phyloP scores from a whole-genome alignment of 2,329 filamentous ascomycete genomes.

The Epicoccum nigrum region DNA sequence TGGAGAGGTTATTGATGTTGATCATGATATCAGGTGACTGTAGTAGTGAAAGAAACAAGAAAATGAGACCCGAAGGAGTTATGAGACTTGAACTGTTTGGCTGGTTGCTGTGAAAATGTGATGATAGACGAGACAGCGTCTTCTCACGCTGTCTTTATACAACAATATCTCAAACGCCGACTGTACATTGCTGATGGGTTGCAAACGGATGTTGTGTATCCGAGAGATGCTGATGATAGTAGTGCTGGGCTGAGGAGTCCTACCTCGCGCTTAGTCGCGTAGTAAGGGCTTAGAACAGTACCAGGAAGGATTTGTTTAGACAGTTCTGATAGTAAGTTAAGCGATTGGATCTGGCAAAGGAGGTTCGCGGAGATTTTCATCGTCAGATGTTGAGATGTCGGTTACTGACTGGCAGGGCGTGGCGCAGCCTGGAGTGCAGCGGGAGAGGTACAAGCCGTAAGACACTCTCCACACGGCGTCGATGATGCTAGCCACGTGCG shows the following conservation, averaged over 20 bases:
- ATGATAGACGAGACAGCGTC: slow-evolving; percentile 18
- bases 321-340: slow-evolving; percentile 15
- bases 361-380: neutral
- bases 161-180: neutral
- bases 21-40: slow-evolving; percentile 41
- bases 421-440: slow-evolving; percentile 13
- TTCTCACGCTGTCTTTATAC: slow-evolving; percentile 36
- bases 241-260: slow-evolving; percentile 18
- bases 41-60: slow-evolving; percentile 18
- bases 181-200: neutral
- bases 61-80: slow-evolving; percentile 12
- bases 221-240: slow-evolving; percentile 5
- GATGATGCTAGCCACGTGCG: neutral
- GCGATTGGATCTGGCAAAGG: slow-evolving; percentile 16
- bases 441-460: slow-evolving; percentile 15
- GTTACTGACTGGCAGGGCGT: slow-evolving; percentile 18
- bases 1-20: slow-evolving; percentile 41
- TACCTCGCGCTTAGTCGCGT: slow-evolving; percentile 1
- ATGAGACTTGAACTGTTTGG: slow-evolving; percentile 24
- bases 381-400: slow-evolving; percentile 20
- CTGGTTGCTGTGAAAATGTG: slow-evolving; percentile 37
- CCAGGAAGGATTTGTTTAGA: slow-evolving; percentile 21
- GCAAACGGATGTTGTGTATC: slow-evolving; percentile 6
- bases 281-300: slow-evolving; percentile 19
- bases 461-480: neutral